A percentile compares a stretch with the other conserved stretches of the same genome.
These are phyloP conservation scores for Rosa hybrid DNA, from an alignment of 331 rosid genomes.

Conservation along the genomic window DNA sequence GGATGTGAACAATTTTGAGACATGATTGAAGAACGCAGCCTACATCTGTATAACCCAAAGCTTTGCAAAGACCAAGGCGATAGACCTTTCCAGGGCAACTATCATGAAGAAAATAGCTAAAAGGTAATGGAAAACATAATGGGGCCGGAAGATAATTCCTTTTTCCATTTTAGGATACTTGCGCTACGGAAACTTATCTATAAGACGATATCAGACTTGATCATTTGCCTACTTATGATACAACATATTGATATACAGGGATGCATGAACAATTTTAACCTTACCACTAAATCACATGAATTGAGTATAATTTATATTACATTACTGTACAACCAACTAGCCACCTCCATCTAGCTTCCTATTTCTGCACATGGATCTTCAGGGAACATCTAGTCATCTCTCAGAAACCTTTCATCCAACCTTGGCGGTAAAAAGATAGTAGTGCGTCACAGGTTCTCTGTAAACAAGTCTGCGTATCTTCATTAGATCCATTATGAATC, in stretches of 20 bases:
- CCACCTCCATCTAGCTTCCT: constrained; percentile 31
- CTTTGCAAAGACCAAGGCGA: background rate
- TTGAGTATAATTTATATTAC: constrained; percentile 14
- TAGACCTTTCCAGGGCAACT: background rate
- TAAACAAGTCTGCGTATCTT: constrained; percentile 26
- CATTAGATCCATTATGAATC: constrained; percentile 26
- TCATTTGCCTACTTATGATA: constrained; percentile 24
- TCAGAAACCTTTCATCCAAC: constrained; percentile 59
- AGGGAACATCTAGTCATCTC: constrained; percentile 26
- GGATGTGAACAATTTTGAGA: background rate
- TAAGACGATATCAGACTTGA: constrained; percentile 6
- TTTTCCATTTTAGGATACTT: background rate
- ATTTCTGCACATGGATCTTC: constrained; percentile 26
- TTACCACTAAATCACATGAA: constrained; percentile 33
- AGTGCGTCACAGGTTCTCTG: constrained; percentile 50
- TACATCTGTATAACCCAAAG: background rate
- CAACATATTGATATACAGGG: constrained; percentile 44
- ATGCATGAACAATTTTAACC: constrained; percentile 19
- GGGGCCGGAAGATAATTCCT: background rate
- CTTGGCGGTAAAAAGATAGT: constrained; percentile 24
- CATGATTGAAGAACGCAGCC: background rate
- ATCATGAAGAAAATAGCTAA: background rate
- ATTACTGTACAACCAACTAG: constrained; percentile 61
- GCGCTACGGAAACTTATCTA: background rate
- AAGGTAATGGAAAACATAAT: background rate